A percentile compares a stretch with the other conserved stretches of the same genome.
phyloP scores from a whole-genome alignment of 2,329 filamentous ascomycete genomes.

The Polytolypa hystricis region DNA sequence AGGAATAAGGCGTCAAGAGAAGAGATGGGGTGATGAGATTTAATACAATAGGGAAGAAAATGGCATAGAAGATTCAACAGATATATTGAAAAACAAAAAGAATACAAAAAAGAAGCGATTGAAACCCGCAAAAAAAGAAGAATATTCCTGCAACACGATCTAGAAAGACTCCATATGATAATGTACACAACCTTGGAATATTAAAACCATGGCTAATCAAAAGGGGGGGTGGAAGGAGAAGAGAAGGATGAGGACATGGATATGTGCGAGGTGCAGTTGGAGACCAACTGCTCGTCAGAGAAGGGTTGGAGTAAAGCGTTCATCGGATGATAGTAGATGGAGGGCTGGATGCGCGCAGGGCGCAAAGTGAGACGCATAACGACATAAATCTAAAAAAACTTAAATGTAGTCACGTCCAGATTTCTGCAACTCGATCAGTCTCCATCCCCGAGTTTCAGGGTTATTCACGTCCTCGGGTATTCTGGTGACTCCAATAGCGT shows the following conservation, averaged over 20 bases:
- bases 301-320: neutral
- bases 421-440: constrained; percentile 97
- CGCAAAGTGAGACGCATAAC: no score
- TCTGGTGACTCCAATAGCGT: constrained; percentile 90
- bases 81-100: constrained; percentile 4
- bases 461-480: constrained; percentile 94
- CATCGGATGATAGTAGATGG: neutral
- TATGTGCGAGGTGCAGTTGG: neutral
- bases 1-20: no score
- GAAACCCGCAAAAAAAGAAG: no score
- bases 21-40: no score
- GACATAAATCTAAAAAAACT: constrained; percentile 15
- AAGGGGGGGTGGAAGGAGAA: neutral
- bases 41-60: constrained; percentile 9
- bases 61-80: constrained; percentile 3
- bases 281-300: neutral
- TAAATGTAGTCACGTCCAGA: constrained; percentile 81
- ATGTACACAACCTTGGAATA: no score
- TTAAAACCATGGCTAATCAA: neutral
- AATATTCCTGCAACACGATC: no score
- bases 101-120: no score
- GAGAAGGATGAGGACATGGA: neutral
- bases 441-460: constrained; percentile 91
- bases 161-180: no score
- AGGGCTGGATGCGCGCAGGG: neutral